Percentiles rank a stretch among this genome's conserved stretches.
phyloP scores from a whole-genome alignment of 83 land plant species.

The Isoetes engelmannii region DNA sequence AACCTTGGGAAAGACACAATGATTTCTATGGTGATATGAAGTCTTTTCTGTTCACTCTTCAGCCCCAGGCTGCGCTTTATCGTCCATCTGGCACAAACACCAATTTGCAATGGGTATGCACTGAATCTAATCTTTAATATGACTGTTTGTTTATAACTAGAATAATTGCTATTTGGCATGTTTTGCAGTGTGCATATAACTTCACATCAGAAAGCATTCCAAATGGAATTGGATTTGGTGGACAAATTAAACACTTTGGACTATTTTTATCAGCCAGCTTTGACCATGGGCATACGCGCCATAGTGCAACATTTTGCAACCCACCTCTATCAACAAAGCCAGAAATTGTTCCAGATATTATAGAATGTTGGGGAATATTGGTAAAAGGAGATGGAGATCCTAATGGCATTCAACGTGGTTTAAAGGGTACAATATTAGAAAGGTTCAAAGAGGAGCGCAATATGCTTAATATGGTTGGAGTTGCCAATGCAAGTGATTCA shows the following conservation, averaged over 20 bases:
- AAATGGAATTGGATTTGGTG: constrained; percentile 94
- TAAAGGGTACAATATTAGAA: constrained; percentile 67
- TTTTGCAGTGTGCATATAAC: constrained; percentile 71
- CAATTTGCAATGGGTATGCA: constrained; percentile 85
- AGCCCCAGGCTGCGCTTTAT: constrained; percentile 61
- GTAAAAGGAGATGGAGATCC: constrained; percentile 8
- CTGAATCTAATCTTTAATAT: neutral
- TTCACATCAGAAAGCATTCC: constrained; percentile 85
- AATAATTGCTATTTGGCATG: too few species aligned
- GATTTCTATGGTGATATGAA: constrained; percentile 94
- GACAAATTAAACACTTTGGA: constrained; percentile 77
- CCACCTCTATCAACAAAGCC: constrained; percentile 57
- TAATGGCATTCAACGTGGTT: constrained; percentile 8
- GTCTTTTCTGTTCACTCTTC: constrained; percentile 70
- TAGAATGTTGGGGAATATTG: constrained; percentile 89
- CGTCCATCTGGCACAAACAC: constrained; percentile 70
- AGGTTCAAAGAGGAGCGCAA: constrained; percentile 90
- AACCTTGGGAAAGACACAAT: constrained; percentile 72
- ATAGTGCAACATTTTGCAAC: constrained; percentile 67
- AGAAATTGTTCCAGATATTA: constrained; percentile 51
- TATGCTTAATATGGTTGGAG: constrained; percentile 91
- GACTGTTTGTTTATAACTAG: too few species aligned
- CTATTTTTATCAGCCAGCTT: constrained; percentile 69
- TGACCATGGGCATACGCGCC: constrained; percentile 63
- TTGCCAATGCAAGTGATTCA: constrained; percentile 72